Percentiles rank a stretch among this genome's conserved stretches.
Conservation (phyloP, 2,329 filamentous ascomycete genomes). For the Ilyonectria robusta region DNA sequence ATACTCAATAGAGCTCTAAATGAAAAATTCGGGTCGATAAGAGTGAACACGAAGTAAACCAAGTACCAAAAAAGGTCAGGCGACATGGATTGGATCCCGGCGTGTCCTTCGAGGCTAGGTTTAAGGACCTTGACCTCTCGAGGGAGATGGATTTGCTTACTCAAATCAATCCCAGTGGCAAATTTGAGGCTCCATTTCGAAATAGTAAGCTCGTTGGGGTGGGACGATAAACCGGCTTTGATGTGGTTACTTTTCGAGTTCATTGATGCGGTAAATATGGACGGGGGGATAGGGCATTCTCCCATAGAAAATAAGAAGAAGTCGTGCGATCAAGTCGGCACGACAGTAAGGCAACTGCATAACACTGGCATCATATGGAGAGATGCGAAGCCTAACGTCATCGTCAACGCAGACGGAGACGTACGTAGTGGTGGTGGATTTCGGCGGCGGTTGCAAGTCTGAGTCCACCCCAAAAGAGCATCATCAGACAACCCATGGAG, state of each 20-base stretch:
- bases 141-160: conserved; percentile 27
- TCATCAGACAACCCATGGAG: conserved; percentile 36
- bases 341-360: conserved; percentile 39
- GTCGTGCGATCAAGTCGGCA: conserved; percentile 37
- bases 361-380: conserved; percentile 48
- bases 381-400: conserved; percentile 51
- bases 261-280: conserved; percentile 31
- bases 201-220: conserved; percentile 34
- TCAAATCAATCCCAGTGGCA: conserved; percentile 13
- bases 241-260: conserved; percentile 37
- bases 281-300: neutral
- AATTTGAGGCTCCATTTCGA: conserved; percentile 43
- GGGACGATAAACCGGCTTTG: conserved; percentile 34
- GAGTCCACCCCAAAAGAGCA: conserved; percentile 46
- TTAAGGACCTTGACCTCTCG: conserved; percentile 20
- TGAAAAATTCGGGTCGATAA: neutral
- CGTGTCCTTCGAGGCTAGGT: conserved; percentile 31
- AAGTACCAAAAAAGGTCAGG: conserved; percentile 15
- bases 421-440: conserved; percentile 51
- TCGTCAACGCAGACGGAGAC: conserved; percentile 49
- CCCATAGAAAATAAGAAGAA: conserved; percentile 18
- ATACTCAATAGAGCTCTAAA: no score
- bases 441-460: conserved; percentile 48
- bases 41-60: conserved; percentile 21
- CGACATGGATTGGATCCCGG: conserved; percentile 7